These are phyloP conservation scores for Magnaporthales sp. DNA, from an alignment of 2,329 filamentous ascomycete genomes.

Conservation along the genomic window DNA sequence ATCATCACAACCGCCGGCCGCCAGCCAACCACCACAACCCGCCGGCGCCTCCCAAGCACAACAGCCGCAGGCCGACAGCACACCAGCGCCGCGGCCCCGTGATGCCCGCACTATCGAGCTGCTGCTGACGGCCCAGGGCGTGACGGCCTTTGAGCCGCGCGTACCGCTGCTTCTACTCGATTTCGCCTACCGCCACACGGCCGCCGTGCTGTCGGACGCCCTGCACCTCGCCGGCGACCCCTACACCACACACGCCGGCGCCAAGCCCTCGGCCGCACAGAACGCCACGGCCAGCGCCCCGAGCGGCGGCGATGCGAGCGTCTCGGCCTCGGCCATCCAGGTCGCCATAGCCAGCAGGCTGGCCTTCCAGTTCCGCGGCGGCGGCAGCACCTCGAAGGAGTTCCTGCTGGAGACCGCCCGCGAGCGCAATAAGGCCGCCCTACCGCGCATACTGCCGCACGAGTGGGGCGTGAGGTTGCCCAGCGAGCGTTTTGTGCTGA, in stretches of 20 bases:
- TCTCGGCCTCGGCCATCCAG: constrained; percentile 58
- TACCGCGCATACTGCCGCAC: constrained; percentile 53
- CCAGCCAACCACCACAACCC: constrained; percentile 8
- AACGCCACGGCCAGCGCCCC: constrained; percentile 39
- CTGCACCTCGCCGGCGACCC: constrained; percentile 62
- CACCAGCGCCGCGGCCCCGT: constrained; percentile 53
- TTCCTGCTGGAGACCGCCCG: constrained; percentile 68
- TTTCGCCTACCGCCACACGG: constrained; percentile 78
- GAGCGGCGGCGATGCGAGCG: constrained; percentile 40
- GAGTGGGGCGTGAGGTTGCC: constrained; percentile 62
- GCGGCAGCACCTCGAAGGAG: constrained; percentile 54
- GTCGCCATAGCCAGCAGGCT: constrained; percentile 64
- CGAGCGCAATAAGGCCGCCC: constrained; percentile 57
- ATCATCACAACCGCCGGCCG: constrained; percentile 4
- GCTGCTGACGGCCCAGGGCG: constrained; percentile 69
- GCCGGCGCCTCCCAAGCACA: constrained; percentile 13
- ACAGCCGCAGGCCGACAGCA: constrained; percentile 14
- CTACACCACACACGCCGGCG: constrained; percentile 50
- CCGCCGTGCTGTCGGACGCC: constrained; percentile 61
- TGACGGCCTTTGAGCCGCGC: constrained; percentile 71
- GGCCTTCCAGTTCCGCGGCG: constrained; percentile 58
- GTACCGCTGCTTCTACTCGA: constrained; percentile 77
- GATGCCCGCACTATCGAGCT: constrained; percentile 75
- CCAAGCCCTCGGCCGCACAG: constrained; percentile 38
- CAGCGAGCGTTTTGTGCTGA: constrained; percentile 60